These are phyloP conservation scores for Sporisorium exsertum DNA, from an alignment of 1,284 basidiomycete genomes.

Conservation along the genomic window DNA sequence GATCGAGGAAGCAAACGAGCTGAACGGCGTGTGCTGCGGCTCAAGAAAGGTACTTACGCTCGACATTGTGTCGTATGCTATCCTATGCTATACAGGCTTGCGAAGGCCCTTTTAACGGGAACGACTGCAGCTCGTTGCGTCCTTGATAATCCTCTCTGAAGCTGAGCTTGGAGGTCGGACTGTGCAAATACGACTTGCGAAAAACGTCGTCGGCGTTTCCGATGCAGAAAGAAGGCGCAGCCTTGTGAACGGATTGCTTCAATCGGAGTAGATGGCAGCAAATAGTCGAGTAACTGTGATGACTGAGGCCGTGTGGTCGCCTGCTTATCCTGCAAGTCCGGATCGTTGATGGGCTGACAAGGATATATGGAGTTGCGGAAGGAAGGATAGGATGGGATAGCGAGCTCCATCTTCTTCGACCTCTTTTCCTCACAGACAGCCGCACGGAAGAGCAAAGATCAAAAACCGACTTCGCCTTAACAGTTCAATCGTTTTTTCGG, in stretches of 20 bases:
- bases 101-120: no score
- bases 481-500: background rate
- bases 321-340: background rate
- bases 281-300: no score
- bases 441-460: background rate
- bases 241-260: background rate
- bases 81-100: background rate
- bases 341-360: background rate
- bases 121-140: background rate
- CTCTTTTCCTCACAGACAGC: background rate
- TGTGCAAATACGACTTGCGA: background rate
- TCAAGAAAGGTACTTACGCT: slow-evolving; percentile 24
- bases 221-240: background rate
- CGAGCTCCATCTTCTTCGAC: background rate
- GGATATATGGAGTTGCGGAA: background rate
- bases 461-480: background rate
- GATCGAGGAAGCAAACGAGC: no score
- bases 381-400: background rate
- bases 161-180: background rate
- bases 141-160: background rate
- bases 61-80: slow-evolving; percentile 22
- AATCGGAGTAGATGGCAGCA: no score
- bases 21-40: no score
- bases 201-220: background rate
- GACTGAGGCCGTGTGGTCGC: background rate